These are phyloP conservation scores for Geotrichum phurueaensis DNA, from an alignment of 1,139 yeast genomes.

Conservation along the genomic window DNA sequence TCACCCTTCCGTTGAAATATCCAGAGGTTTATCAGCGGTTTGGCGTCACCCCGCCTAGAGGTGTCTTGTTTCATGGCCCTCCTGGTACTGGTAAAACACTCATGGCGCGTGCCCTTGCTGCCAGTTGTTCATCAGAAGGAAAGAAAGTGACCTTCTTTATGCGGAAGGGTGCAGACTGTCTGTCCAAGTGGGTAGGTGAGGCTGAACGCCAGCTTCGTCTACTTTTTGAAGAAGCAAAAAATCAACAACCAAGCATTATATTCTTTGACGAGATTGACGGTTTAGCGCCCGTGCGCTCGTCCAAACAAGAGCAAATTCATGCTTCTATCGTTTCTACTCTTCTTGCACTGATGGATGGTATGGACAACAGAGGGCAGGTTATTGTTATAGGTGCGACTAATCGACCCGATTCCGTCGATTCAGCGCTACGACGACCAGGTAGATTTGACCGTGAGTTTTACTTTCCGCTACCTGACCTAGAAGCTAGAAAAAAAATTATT, in stretches of 20 bases:
- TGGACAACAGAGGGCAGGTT: conserved; percentile 95
- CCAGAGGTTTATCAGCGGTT: conserved; percentile 91
- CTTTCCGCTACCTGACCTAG: conserved; percentile 83
- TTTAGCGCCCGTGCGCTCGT: conserved; percentile 92
- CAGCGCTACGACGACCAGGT: conserved; percentile 94
- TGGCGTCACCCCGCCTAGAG: conserved; percentile 91
- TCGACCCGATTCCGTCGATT: conserved; percentile 95
- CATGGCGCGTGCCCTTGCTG: conserved; percentile 96
- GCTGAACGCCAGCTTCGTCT: conserved; percentile 90
- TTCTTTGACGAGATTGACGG: conserved; percentile 98
- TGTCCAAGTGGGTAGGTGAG: conserved; percentile 98
- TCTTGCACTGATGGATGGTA: conserved; percentile 95
- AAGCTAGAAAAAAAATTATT: conserved; percentile 71
- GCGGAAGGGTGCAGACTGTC: conserved; percentile 97
- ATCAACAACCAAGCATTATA: conserved; percentile 90
- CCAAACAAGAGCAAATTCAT: conserved; percentile 96
- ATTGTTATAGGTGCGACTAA: conserved; percentile 97
- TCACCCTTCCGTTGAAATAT: conserved; percentile 79
- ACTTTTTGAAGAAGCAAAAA: conserved; percentile 89
- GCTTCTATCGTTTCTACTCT: conserved; percentile 94
- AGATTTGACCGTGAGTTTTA: conserved; percentile 93
- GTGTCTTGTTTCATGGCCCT: conserved; percentile 96
- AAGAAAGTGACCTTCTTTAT: conserved; percentile 89
- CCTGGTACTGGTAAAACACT: conserved; percentile 98
- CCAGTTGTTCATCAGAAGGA: conserved; percentile 76